Conservation (phyloP, 1,284 basidiomycete genomes). For the Puccinia horiana region DNA sequence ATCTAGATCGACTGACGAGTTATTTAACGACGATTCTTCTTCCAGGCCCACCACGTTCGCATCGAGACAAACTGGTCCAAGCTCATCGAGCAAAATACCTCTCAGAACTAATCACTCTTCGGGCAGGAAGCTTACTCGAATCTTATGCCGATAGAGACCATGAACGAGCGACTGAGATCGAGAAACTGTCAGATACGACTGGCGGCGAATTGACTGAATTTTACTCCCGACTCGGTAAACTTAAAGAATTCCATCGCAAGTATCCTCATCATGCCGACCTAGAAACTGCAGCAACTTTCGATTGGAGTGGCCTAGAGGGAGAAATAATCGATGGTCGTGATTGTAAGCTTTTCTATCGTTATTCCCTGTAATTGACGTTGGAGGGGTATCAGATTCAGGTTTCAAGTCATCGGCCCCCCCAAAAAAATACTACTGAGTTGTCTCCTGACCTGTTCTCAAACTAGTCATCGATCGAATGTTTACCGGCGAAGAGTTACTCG, state of each 20-base stretch:
- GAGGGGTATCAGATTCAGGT: neutral
- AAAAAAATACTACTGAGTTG: neutral
- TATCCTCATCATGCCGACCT: constrained; percentile 85
- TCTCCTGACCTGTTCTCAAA: neutral
- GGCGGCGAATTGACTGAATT: constrained; percentile 81
- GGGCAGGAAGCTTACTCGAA: constrained; percentile 24
- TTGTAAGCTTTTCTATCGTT: constrained; percentile 24
- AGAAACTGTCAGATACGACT: constrained; percentile 16
- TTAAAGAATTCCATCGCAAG: constrained; percentile 92
- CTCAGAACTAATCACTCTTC: constrained; percentile 23
- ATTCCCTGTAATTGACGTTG: neutral
- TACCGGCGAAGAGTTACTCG: constrained; percentile 92
- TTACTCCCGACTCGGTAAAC: constrained; percentile 86
- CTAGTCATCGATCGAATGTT: constrained; percentile 82
- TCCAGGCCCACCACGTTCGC: constrained; percentile 31
- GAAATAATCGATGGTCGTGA: constrained; percentile 68
- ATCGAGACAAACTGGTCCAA: constrained; percentile 40
- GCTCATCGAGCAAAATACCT: constrained; percentile 42
- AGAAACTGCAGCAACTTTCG: constrained; percentile 55
- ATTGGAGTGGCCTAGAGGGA: constrained; percentile 71
- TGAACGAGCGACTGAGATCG: constrained; percentile 36
- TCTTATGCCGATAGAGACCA: constrained; percentile 37
- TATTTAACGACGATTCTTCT: constrained; percentile 30
- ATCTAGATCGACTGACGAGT: constrained; percentile 38
- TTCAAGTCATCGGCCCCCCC: no score